Percentiles rank a stretch among this genome's conserved stretches.
Conservation (phyloP, 768 basidiomycete genomes). For the Crepidotus variabilis region DNA sequence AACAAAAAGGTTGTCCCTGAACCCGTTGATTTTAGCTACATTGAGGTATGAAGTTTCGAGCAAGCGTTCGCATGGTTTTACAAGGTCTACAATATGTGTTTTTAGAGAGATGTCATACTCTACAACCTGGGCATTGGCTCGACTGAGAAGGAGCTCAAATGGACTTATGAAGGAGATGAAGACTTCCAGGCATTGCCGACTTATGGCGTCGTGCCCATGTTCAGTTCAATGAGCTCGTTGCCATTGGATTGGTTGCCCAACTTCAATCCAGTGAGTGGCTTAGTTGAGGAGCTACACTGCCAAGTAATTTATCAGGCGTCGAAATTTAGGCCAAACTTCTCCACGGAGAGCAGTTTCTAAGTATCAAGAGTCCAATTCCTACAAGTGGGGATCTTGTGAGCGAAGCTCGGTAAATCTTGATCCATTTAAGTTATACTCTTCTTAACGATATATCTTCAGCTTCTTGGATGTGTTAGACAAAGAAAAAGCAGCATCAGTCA, state of each 20-base stretch:
- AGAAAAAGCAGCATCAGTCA: conserved; percentile 92
- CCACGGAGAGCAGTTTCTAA: conserved; percentile 95
- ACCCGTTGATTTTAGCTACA: conserved; percentile 65
- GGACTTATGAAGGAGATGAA: conserved; percentile 88
- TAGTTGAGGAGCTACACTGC: neutral
- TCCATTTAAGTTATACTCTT: neutral
- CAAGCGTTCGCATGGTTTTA: neutral
- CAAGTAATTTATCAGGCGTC: neutral
- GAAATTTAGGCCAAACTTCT: conserved; percentile 79
- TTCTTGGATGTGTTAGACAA: conserved; percentile 82
- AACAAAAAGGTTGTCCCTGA: conserved; percentile 66
- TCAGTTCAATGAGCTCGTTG: conserved; percentile 30
- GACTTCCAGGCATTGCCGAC: conserved; percentile 86
- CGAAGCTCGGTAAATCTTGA: conserved; percentile 54
- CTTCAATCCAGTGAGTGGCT: conserved; percentile 74
- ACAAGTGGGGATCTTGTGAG: conserved; percentile 78
- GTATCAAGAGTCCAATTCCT: conserved; percentile 83
- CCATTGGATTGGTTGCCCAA: conserved; percentile 89
- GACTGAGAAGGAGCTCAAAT: conserved; percentile 86
- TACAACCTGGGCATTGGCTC: conserved; percentile 97
- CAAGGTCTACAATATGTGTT: neutral
- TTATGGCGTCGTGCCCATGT: conserved; percentile 92
- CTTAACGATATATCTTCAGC: conserved; percentile 29
- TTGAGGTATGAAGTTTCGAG: conserved; percentile 43
- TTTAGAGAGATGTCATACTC: conserved; percentile 77